These are phyloP conservation scores for Cutaneotrichosporon cyanovorans DNA, from an alignment of 1,284 basidiomycete species.

Conservation along the genomic window DNA sequence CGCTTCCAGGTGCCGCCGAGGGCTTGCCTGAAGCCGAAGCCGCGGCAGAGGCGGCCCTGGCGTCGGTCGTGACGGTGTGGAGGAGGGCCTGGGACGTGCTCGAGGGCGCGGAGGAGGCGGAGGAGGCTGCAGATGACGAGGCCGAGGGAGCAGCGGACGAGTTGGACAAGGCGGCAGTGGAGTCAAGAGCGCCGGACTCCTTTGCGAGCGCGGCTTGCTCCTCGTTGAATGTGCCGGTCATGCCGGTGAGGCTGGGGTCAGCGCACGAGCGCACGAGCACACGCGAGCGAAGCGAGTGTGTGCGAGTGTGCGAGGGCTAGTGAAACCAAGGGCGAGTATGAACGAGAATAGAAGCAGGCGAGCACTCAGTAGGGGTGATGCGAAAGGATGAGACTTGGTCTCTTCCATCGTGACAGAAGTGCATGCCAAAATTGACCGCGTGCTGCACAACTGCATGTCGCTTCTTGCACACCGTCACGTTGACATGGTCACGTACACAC, in stretches of 20 bases:
- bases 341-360: too few species aligned
- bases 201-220: conserved; percentile 25
- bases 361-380: too few species aligned
- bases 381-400: too few species aligned
- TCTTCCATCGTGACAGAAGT: too few species aligned
- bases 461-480: too few species aligned
- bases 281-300: too few species aligned
- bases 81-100: conserved; percentile 7
- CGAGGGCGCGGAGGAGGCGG: conserved; percentile 2
- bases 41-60: conserved; percentile 5
- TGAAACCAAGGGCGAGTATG: too few species aligned
- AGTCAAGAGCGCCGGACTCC: conserved; percentile 15
- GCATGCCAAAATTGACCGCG: too few species aligned
- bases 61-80: conserved; percentile 7
- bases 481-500: too few species aligned
- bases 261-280: background rate
- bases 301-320: background rate
- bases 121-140: conserved; percentile 4
- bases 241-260: conserved; percentile 27
- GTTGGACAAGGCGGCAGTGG: conserved; percentile 6
- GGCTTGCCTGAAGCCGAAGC: conserved; percentile 9
- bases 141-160: background rate
- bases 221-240: conserved; percentile 43
- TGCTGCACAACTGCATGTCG: too few species aligned
- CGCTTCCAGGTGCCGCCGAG: conserved; percentile 5